Evolutionary conservation across 176 grass and related monocot species (phyloP), one percentile per base, ranked within the genome.

Genomic region (Carex pumila): DNA sequence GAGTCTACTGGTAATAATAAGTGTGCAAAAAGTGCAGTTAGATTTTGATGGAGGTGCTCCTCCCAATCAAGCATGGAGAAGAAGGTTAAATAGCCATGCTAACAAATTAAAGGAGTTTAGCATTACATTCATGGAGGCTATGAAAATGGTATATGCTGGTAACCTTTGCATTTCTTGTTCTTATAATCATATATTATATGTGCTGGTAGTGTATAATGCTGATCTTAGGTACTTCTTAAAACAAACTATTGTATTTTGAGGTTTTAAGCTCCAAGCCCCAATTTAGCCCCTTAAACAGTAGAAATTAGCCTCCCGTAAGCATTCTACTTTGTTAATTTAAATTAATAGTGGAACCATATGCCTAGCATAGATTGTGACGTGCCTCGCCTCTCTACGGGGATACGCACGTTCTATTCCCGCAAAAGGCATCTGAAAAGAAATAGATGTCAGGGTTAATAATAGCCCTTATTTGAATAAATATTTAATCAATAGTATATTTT

Each of bases 31-130:
- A 45, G 30, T 91, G 81, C 83, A 98, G 95, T 84, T 98, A 31
- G 91, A 98, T 85, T 98, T 98, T 65, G 92, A 94, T 88, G 92
- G 92, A 63, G 95, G 92, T 9, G 90, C 95, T 29, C 95, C 92
- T 74, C 91, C 95, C 67, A 87, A 92, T 87, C 75, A 89, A 83
- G 95, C 95, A 86, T 98, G 95, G 95, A 87, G 95, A 83, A 88
- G 95, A 80, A 86, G 91, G 86, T 83, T 98, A 81, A 94, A 90
- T 64, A 94, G 95, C 65, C 95, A 98, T 80, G 95, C 95, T 85
- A 94, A 98, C 84, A 93, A 85, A 83, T 41, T 98, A 73, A 98
- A 94, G 82, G 92, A 98, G 88, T 98, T 98, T 81, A 98, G 85
- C 82, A 90, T 98, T 65, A 98, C 95, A 57, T 91, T 93, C 81